Evolutionary conservation across 2,329 filamentous ascomycete genomes (phyloP), one percentile per base, ranked within the genome.

Genomic region (Thielaviopsis musarum): DNA sequence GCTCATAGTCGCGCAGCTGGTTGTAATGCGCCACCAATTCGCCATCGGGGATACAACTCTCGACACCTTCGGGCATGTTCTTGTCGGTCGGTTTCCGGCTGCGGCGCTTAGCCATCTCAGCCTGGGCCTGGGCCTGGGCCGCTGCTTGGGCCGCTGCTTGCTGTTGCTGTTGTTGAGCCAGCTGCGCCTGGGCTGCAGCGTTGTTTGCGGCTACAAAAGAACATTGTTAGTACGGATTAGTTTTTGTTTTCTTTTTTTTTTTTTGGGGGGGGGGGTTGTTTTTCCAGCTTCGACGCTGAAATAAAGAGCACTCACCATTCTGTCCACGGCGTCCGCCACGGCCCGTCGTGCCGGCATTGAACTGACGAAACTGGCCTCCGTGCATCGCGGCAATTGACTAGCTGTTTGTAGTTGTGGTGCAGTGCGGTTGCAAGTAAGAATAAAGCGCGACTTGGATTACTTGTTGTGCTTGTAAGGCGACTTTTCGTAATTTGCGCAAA

Each of bases 11-110:
- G 68, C 89, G 83, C 68, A 98, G 73, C 61, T 86, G 83, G 67
- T 83, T 84, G 74, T 98, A 98, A 65, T 88, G 80, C 68, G 84
- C 77, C 52, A 86, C 89, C 48, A 86, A 85, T 69, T 95, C 87
- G 63, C 87, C 62, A 54, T 73, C 89, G 64, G 95, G 82, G 62
- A 89, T 81, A 64, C 86, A 81, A 54, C 89, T 84, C 66, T 94
- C 91, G 52, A 95, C 79, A 59, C 88, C 90, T 64, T 97, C 91
- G 48, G 93, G 91, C 26, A 98, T 83, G 66, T 89, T 93, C 77
- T 89, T 95, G 72, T 98, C 93, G 61, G 90, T 96, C 1, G 93
- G 93, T 72, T 91, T 94, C 68, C 84, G 83, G 68, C 88, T 89
- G 65, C 88, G 83, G 62, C 90, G 83, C 70, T 91, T 89, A 53